A percentile compares a stretch with the other conserved stretches of the same genome.
phyloP scores from a whole-genome alignment of 352 stramenopile genomes.

The Achlya hypogyna region DNA sequence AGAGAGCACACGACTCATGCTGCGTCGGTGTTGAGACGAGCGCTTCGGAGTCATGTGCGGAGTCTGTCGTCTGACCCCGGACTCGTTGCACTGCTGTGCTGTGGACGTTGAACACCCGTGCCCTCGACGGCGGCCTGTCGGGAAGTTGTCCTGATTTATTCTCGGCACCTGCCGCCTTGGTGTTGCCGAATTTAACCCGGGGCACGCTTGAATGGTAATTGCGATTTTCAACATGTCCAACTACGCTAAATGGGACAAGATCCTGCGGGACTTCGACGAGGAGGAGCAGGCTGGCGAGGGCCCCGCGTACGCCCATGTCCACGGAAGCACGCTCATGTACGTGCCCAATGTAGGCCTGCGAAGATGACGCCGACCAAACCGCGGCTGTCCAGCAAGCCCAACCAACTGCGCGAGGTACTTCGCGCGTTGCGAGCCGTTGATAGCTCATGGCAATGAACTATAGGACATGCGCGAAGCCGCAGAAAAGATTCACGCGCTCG shows the following conservation, averaged over 20 bases:
- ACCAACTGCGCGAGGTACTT: slow-evolving; percentile 11
- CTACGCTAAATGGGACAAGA: slow-evolving; percentile 16
- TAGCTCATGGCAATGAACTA: neutral
- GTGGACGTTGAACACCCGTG: too few species aligned
- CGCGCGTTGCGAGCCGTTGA: neutral
- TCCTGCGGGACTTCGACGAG: slow-evolving; percentile 11
- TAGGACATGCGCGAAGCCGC: slow-evolving; percentile 12
- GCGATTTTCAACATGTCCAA: slow-evolving; percentile 4
- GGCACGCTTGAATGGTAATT: neutral
- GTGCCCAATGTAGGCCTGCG: neutral
- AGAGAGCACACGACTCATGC: too few species aligned
- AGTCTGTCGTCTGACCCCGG: too few species aligned
- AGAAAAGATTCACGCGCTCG: slow-evolving; percentile 7
- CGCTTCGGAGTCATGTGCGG: too few species aligned
- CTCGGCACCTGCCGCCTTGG: too few species aligned
- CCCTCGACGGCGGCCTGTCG: too few species aligned
- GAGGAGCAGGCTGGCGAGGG: neutral
- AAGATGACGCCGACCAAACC: neutral
- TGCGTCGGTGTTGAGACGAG: too few species aligned
- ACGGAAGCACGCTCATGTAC: neutral
- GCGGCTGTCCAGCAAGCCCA: slow-evolving; percentile 8
- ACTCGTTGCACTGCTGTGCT: too few species aligned
- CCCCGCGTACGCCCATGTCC: neutral
- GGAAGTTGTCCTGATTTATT: too few species aligned
- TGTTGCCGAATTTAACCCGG: neutral